These are phyloP conservation scores for Apiosordaria backusii DNA, from an alignment of 495 filamentous ascomycete species.

Conservation along the genomic window DNA sequence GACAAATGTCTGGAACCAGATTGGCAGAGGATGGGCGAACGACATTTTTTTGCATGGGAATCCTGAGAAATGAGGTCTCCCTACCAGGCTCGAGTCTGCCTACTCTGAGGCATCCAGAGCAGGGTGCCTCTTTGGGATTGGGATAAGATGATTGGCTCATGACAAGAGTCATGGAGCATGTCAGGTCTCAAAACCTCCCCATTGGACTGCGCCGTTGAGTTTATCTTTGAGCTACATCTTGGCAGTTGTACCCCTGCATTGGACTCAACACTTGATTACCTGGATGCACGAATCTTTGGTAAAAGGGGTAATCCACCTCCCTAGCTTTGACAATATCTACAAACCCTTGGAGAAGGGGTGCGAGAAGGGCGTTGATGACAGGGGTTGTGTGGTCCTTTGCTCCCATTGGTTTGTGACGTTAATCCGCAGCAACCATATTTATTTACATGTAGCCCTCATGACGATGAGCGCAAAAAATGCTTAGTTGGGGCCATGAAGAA, in stretches of 20 bases:
- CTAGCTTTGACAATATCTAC: too few species aligned
- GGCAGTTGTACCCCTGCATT: slow-evolving; percentile 2
- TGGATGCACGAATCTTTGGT: background rate
- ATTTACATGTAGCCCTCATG: background rate
- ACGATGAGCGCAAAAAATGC: background rate
- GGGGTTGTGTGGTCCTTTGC: background rate
- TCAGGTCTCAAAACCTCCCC: background rate
- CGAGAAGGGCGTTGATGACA: background rate
- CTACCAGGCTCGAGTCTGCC: slow-evolving; percentile 1
- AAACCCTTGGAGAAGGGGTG: too few species aligned
- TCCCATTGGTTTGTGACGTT: background rate
- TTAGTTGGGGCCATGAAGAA: too few species aligned
- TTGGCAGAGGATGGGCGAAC: background rate
- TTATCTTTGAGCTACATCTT: background rate
- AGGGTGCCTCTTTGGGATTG: background rate
- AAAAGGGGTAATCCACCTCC: too few species aligned
- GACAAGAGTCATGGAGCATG: background rate
- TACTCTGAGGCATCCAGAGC: background rate
- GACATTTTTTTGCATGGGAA: slow-evolving; percentile 1
- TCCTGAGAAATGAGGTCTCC: background rate
- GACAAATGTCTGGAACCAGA: background rate
- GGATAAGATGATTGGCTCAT: background rate
- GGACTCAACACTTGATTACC: background rate
- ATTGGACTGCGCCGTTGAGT: slow-evolving; percentile 5
- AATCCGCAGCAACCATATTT: background rate